Base-by-base conservation (phyloP, 208 protist genomes). In the Novymonas esmeraldas region DNA sequence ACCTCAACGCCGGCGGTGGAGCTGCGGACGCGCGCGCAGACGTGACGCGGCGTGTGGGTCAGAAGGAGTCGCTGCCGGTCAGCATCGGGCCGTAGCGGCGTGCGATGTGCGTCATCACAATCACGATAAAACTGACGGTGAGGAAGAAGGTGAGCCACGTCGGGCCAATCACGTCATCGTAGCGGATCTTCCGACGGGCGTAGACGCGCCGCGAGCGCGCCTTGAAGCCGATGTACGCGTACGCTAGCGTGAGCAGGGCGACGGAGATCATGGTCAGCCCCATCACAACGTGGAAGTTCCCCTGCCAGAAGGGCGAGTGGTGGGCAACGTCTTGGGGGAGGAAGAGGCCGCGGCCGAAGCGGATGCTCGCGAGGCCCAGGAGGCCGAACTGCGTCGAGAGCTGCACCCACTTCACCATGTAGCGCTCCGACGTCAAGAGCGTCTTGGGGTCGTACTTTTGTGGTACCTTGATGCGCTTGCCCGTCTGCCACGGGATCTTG, bases 381-480 rank as follows among this genome's bases (percentile, higher is more conserved):
- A 95, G 64, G 3, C 90, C 90, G 44, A 93, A 64, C 65, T 81
- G 78, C 7, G 85, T 86, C 11, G 85, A 82, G 24, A 92, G 79
- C 59, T 85, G 63, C 60, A 80, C 60, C 87, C 90, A 95, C 79
- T 95, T 93, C 38, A 88, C 85, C 87, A 95, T 94, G 76, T 93
- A 93, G 2, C 90, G 82, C 84, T 95, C 87, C n/a, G 87, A 87
- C 34, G 90, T 92, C 41, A 95, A 76, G 31, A 95, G 64, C 31
- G 90, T 95, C 68, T 95, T 95, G 34, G 90, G 90, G 69, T 95
- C 90, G 73, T 95, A 95, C 73, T 95, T 95, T 74, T 95, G 90
- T 28, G 90, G 90, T 31, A 95, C 90, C 34, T 81, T 78, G 71
- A 95, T 91, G 50, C 90, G 87, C 67, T 95, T 95, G 3, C 87